Conservation (phyloP, 345 rosid species). For the Camelina sativa region DNA sequence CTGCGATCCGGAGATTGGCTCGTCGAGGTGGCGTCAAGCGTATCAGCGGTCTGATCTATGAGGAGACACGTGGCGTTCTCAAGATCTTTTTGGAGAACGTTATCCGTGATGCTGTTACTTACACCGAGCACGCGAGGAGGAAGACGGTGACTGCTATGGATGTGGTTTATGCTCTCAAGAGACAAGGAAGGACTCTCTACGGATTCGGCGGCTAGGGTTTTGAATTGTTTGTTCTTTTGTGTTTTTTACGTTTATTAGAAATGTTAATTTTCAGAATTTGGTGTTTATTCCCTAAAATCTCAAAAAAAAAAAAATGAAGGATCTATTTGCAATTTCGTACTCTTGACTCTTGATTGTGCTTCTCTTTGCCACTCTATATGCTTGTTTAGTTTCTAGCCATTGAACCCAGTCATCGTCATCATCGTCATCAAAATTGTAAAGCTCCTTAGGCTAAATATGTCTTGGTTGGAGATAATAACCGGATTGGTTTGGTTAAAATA, state of each 20-base stretch:
- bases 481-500: not conserved
- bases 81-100: slow-evolving; percentile 40
- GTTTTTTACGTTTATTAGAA: not conserved
- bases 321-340: not conserved
- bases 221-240: not conserved
- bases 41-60: not conserved
- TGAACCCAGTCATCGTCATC: no score
- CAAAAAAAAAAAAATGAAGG: not conserved
- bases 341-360: no score
- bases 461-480: not conserved
- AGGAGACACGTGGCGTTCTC: slow-evolving; percentile 37
- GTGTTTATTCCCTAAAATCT: not conserved
- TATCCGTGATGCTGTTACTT: slow-evolving; percentile 28
- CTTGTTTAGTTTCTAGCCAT: no score
- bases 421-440: no score
- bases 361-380: not conserved
- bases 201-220: slow-evolving; percentile 40
- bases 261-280: not conserved
- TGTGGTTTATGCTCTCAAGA: slow-evolving; percentile 35
- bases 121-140: slow-evolving; percentile 37
- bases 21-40: not conserved
- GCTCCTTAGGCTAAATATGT: no score
- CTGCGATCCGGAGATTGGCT: not conserved
- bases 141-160: slow-evolving; percentile 41
- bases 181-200: slow-evolving; percentile 34